Conservation (phyloP, 108 stramenopile species). For the Aurantiochytrium sp. region DNA sequence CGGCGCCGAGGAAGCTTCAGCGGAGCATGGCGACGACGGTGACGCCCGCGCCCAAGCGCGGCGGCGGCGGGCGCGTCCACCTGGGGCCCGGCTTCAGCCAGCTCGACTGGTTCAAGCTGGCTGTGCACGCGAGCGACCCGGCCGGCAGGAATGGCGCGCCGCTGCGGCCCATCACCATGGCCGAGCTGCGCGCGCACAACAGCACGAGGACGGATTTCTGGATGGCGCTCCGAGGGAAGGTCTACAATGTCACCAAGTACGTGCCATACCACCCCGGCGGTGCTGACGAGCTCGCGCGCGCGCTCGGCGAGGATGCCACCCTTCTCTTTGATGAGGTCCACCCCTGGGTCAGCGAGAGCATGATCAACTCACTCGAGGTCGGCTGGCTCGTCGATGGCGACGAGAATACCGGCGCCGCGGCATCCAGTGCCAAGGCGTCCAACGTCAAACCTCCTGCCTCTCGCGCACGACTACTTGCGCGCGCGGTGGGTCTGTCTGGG, state of each 20-base stretch:
- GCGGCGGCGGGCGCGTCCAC: too few relatives aligned
- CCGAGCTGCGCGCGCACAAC: conserved; percentile 40
- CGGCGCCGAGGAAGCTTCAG: too few relatives aligned
- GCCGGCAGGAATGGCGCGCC: background rate
- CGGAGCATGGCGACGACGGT: too few relatives aligned
- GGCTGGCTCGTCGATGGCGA: background rate
- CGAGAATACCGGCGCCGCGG: too few relatives aligned
- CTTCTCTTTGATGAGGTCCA: conserved; percentile 41
- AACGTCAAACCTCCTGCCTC: background rate
- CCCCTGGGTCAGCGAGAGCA: conserved; percentile 20
- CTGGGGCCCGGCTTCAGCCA: conserved; percentile 27
- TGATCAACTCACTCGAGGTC: background rate
- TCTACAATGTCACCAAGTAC: conserved; percentile 55
- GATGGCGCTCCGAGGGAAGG: conserved; percentile 46
- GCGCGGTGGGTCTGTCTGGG: too few relatives aligned
- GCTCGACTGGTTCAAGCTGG: conserved; percentile 25
- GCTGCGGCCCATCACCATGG: background rate
- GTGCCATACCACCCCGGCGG: conserved; percentile 58
- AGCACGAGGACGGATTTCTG: conserved; percentile 34
- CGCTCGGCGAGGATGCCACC: conserved; percentile 46
- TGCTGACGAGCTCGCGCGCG: conserved; percentile 34
- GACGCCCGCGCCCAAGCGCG: too few relatives aligned
- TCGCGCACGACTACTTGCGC: too few relatives aligned
- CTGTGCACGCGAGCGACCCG: background rate
- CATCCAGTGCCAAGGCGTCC: background rate